phyloP scores from a whole-genome alignment of 805 yeast species.

The Sugiyamaella marilandica region DNA sequence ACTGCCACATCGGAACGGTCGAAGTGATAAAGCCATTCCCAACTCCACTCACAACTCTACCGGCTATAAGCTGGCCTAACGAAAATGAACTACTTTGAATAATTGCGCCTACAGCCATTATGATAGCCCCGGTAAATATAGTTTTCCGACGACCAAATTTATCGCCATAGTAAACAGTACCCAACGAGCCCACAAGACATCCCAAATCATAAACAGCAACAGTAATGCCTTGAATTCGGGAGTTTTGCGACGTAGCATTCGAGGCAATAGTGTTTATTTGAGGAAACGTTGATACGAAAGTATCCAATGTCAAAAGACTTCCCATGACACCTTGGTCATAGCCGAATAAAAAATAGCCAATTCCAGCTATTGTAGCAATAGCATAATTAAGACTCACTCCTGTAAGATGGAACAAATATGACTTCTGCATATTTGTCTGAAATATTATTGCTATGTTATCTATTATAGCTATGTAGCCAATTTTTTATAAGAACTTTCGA shows the following conservation, averaged over 20 bases:
- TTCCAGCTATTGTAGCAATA: background rate
- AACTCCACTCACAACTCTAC: constrained; percentile 65
- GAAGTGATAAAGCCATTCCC: constrained; percentile 73
- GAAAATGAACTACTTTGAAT: constrained; percentile 58
- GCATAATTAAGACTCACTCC: background rate
- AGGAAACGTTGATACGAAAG: background rate
- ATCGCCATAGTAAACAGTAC: constrained; percentile 57
- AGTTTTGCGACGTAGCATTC: background rate
- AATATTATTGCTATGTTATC: too few relatives aligned
- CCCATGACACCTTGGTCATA: constrained; percentile 2
- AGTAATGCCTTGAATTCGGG: constrained; percentile 13
- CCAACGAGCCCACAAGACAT: constrained; percentile 62
- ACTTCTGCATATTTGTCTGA: background rate
- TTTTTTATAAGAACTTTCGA: too few relatives aligned
- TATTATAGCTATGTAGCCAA: too few relatives aligned
- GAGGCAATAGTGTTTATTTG: background rate
- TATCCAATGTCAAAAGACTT: background rate
- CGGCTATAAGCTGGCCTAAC: constrained; percentile 65
- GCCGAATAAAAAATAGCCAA: background rate
- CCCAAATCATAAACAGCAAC: constrained; percentile 46
- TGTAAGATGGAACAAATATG: background rate
- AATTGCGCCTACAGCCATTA: constrained; percentile 55
- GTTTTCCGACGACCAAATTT: constrained; percentile 57
- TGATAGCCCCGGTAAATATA: constrained; percentile 49
- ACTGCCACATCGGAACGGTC: constrained; percentile 72